Conservation (phyloP, 148 eudicot species). For the Fallopia convolvulus region DNA sequence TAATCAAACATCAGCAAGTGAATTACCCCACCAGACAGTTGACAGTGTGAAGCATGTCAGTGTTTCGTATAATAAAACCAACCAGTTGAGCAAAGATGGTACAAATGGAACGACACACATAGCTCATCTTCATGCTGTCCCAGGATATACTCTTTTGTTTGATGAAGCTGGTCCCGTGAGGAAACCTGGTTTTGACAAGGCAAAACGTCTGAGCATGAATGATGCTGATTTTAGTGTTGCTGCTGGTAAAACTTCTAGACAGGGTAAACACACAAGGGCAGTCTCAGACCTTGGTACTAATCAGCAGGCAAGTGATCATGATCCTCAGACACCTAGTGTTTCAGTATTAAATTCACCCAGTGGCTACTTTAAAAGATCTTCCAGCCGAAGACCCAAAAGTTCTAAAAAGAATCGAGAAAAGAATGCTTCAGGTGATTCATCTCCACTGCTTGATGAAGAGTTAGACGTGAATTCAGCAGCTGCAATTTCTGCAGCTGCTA, state of each 20-base stretch:
- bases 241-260: slow-evolving; percentile 13
- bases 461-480: slow-evolving; percentile 76
- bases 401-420: slow-evolving; percentile 27
- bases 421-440: slow-evolving; percentile 27
- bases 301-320: slow-evolving; percentile 11
- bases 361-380: slow-evolving; percentile 28
- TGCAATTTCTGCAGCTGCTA: slow-evolving; percentile 65
- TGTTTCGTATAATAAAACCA: slow-evolving; percentile 37
- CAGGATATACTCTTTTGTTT: slow-evolving; percentile 49
- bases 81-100: slow-evolving; percentile 30
- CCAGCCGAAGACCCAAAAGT: slow-evolving; percentile 25
- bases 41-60: slow-evolving; percentile 44
- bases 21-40: slow-evolving; percentile 27
- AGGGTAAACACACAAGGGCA: slow-evolving; percentile 19
- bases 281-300: slow-evolving; percentile 14
- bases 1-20: slow-evolving; percentile 21
- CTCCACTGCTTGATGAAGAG: slow-evolving; percentile 56
- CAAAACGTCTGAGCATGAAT: slow-evolving; percentile 17
- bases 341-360: slow-evolving; percentile 42
- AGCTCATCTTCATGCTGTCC: slow-evolving; percentile 47
- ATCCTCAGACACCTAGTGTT: slow-evolving; percentile 32
- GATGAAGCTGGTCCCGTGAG: slow-evolving; percentile 38
- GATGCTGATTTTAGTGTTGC: slow-evolving; percentile 17
- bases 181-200: slow-evolving; percentile 28
- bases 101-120: slow-evolving; percentile 44